A percentile compares a stretch with the other conserved stretches of the same genome.
phyloP scores from a whole-genome alignment of 139 green algal genomes.

The Klebsormidium nitens region DNA sequence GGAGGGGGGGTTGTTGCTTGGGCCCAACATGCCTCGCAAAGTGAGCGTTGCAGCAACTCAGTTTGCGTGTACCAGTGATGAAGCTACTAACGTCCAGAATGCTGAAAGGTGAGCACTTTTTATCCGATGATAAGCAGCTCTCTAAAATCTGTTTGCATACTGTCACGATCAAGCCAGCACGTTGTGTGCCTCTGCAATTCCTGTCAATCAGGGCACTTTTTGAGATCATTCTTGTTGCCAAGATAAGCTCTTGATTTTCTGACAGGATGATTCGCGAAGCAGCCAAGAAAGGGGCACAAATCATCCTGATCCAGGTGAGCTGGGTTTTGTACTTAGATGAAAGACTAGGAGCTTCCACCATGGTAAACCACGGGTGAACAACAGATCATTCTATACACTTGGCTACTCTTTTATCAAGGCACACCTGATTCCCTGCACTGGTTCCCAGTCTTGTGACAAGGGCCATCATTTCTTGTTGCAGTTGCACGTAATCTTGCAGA shows the following conservation, averaged over 20 bases:
- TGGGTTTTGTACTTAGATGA: too few species aligned
- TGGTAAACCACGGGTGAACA: neutral
- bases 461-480: neutral
- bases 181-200: neutral
- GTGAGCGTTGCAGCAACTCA: constrained; percentile 11
- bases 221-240: neutral
- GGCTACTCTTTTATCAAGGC: neutral
- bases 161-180: neutral
- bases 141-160: neutral
- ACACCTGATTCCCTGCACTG: neutral
- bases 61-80: constrained; percentile 7
- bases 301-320: constrained; percentile 15
- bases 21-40: neutral
- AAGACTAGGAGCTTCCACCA: too few species aligned
- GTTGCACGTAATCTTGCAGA: neutral
- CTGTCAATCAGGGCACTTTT: neutral
- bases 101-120: constrained; percentile 8
- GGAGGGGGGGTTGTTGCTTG: too few species aligned
- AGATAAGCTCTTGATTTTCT: neutral
- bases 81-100: constrained; percentile 7
- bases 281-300: neutral
- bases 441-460: neutral
- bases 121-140: neutral
- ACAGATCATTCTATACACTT: neutral
- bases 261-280: constrained; percentile 7